Percentiles rank a stretch among this genome's conserved stretches.
These are phyloP conservation scores for Sarcocystis neurona DNA, from an alignment of 169 alveolate species.

Conservation along the genomic window DNA sequence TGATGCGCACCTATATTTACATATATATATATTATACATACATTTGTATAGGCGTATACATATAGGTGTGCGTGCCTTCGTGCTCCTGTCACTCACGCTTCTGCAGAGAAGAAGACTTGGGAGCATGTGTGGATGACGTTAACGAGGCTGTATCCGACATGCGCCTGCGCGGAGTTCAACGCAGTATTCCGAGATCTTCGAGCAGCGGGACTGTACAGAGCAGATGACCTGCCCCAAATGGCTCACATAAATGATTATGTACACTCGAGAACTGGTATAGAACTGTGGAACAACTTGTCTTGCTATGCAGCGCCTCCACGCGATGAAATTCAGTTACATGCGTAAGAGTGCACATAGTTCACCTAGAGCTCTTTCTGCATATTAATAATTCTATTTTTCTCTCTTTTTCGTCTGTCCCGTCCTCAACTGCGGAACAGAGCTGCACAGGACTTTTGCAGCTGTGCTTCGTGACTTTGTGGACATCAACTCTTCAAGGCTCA, in stretches of 20 bases:
- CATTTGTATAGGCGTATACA: too few relatives aligned
- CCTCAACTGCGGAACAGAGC: background rate
- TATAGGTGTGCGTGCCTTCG: too few relatives aligned
- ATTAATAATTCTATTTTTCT: background rate
- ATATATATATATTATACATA: too few relatives aligned
- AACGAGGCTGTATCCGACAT: constrained; percentile 49
- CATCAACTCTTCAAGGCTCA: too few relatives aligned
- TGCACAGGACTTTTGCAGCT: too few relatives aligned
- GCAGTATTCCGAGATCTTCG: constrained; percentile 47
- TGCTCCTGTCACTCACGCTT: background rate
- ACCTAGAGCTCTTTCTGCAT: background rate
- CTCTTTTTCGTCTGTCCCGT: background rate
- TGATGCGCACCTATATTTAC: too few relatives aligned
- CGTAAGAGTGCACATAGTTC: background rate
- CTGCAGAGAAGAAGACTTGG: constrained; percentile 63
- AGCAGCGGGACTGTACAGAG: constrained; percentile 63
- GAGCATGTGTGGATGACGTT: constrained; percentile 43
- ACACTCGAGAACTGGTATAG: constrained; percentile 69
- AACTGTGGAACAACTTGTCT: too few relatives aligned
- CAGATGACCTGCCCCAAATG: constrained; percentile 68
- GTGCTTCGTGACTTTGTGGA: too few relatives aligned
- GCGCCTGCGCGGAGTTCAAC: constrained; percentile 65
- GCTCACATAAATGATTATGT: constrained; percentile 75
- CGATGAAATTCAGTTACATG: too few relatives aligned
- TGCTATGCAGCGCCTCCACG: too few relatives aligned